phyloP scores from a whole-genome alignment of 169 alveolate genomes.

The Plasmodium billcollinsi region DNA sequence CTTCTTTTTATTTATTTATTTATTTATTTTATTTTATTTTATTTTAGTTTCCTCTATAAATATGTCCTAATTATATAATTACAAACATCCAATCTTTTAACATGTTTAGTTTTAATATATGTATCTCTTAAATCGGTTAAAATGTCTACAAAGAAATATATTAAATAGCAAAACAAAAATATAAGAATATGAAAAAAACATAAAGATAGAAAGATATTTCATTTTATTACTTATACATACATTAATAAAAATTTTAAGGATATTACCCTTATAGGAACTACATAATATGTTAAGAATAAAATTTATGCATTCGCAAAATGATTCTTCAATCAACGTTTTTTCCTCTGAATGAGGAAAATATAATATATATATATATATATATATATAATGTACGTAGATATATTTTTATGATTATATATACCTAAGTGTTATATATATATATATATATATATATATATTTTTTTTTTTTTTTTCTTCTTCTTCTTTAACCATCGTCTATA shows the following conservation, averaged over 20 bases:
- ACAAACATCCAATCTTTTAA: conserved; percentile 52
- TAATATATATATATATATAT: not conserved
- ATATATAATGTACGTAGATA: not conserved
- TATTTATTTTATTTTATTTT: too few species aligned
- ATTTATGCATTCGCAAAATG: conserved; percentile 34
- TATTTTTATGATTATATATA: not conserved
- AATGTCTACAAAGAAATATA: conserved; percentile 33
- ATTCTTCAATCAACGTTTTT: conserved; percentile 1
- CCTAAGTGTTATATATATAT: not conserved
- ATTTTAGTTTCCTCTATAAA: conserved; percentile 5
- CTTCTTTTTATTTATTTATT: too few species aligned
- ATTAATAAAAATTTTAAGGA: not conserved
- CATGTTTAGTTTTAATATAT: conserved; percentile 51
- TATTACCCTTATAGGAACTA: conserved; percentile 18
- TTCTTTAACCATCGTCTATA: conserved; percentile 11
- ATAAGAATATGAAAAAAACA: not conserved
- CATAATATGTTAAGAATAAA: conserved; percentile 24
- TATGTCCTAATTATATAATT: conserved; percentile 32
- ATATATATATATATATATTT: not conserved
- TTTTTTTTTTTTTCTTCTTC: too few species aligned
- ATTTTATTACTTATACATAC: not conserved
- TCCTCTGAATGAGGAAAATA: conserved; percentile 22
- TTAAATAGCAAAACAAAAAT: not conserved
- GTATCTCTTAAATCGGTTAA: conserved; percentile 18
- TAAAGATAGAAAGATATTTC: not conserved